phyloP scores from a whole-genome alignment of 176 grass and related monocot species.

The Aegilops speltoides region DNA sequence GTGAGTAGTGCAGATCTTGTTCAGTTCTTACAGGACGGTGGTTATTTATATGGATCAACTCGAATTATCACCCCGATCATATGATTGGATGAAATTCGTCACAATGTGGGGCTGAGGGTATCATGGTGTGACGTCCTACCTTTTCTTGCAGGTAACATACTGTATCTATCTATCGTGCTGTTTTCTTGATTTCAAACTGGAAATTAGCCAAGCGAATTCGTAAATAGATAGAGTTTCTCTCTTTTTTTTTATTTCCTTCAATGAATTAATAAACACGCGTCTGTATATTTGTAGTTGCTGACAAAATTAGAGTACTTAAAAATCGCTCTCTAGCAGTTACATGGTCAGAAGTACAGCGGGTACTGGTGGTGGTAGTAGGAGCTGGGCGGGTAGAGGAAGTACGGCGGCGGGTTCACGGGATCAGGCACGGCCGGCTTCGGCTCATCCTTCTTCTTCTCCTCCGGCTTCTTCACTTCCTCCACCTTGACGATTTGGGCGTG shows the following conservation, averaged over 20 bases:
- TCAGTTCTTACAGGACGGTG: too few relatives aligned
- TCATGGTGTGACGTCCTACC: neutral
- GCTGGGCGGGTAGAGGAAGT: neutral
- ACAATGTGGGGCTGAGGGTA: neutral
- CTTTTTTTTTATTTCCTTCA: neutral
- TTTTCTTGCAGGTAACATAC: neutral
- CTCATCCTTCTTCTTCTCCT: conserved; percentile 7
- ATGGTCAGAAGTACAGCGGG: conserved; percentile 12
- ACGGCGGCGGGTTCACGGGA: neutral
- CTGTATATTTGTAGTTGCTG: neutral
- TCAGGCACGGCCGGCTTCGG: neutral
- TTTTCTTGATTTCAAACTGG: neutral
- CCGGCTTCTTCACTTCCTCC: conserved; percentile 41
- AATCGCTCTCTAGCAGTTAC: neutral
- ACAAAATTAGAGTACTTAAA: neutral
- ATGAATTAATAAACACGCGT: neutral
- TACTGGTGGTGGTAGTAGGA: too few relatives aligned
- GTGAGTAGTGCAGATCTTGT: too few relatives aligned
- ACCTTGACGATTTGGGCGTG: conserved; percentile 50
- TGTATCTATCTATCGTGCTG: neutral
- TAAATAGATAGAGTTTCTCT: too few relatives aligned
- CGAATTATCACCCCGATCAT: neutral
- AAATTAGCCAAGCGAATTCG: neutral
- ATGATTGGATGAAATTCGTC: neutral
- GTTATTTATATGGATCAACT: too few relatives aligned